Base-by-base conservation (phyloP, 495 filamentous ascomycete species). In the Xylaria castorea region DNA sequence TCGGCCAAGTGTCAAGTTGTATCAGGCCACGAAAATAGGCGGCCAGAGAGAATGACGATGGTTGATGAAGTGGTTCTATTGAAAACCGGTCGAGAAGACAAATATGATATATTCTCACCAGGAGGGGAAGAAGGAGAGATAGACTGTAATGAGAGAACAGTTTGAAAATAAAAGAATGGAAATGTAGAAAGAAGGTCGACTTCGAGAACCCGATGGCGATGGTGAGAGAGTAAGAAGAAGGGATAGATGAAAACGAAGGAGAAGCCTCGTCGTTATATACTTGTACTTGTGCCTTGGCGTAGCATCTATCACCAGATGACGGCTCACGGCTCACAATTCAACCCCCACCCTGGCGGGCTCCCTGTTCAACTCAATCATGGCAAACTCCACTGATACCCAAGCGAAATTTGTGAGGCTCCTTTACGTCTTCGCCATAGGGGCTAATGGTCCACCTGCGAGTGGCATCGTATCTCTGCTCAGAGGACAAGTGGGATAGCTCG, bases 251-350 rank as follows among this genome's bases (percentile, higher is more conserved):
- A 40, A 36, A 25, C 6, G 55, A 34, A 40, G 44, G 63, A 55
- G 6, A 27, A 5, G 36, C 42, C 36, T 74, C 71, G 32, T 75
- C 34, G 14, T 76, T 79, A 79, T 79, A 79, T 78, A 75, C 0
- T 4, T 55, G n/a, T 78, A 75, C 0, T 4, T 55, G n/a, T 38
- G n/a, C n/a, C 48, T 27, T 9, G 30, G 48, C 46, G 44, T 51
- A 53, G 65, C 22, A 67, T 51, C 30, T 20, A 53, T 57, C 34
- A 18, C 50, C n/a, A 5, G 22, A 8, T 42, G 16, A 11, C 30
- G 22, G 50, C 22, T 57, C 14, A 68, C 66, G 48, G 22, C 48
- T 68, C 11, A 63, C 57, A 2, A 16, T 34, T 40, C 58, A 61
- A 38, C 16, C 40, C 14, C 8, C 36, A 44, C 22, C 18, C 50